Percentiles rank a stretch among this genome's conserved stretches.
Conservation (phyloP, 129 eudicot species). For the Flaveria robusta region DNA sequence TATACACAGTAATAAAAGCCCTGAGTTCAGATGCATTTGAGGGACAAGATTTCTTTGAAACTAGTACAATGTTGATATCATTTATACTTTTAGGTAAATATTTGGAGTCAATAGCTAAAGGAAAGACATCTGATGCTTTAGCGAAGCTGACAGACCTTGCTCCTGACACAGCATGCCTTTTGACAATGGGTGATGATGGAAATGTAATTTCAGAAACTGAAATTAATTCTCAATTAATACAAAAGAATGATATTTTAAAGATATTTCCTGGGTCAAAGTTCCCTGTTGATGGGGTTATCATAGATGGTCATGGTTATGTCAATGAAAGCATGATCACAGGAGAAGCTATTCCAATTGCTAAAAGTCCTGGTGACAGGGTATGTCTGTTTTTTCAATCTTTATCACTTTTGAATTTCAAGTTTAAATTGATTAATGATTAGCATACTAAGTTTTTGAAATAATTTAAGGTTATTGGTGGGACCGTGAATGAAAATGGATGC, state of each 20-base stretch:
- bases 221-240: conserved; percentile 38
- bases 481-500: conserved; percentile 47
- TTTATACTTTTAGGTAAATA: conserved; percentile 48
- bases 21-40: conserved; percentile 36
- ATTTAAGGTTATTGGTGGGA: conserved; percentile 48
- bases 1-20: conserved; percentile 47
- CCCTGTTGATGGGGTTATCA: conserved; percentile 43
- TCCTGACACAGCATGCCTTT: conserved; percentile 43
- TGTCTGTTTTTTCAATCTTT: not conserved
- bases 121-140: conserved; percentile 53
- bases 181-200: conserved; percentile 38
- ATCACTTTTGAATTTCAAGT: not conserved
- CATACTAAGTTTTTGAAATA: not conserved
- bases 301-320: conserved; percentile 46
- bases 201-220: conserved; percentile 35
- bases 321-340: conserved; percentile 58
- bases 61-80: conserved; percentile 51
- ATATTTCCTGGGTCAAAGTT: conserved; percentile 47
- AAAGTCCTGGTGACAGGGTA: conserved; percentile 43
- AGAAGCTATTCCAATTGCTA: conserved; percentile 46
- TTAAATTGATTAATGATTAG: not conserved
- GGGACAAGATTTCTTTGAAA: conserved; percentile 57
- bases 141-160: conserved; percentile 48
- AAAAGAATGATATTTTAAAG: conserved; percentile 40
- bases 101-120: conserved; percentile 47